Percentiles rank a stretch among this genome's conserved stretches.
These are phyloP conservation scores for Ceratocystis cubensis DNA, from an alignment of 2,329 filamentous ascomycete genomes.

Conservation along the genomic window DNA sequence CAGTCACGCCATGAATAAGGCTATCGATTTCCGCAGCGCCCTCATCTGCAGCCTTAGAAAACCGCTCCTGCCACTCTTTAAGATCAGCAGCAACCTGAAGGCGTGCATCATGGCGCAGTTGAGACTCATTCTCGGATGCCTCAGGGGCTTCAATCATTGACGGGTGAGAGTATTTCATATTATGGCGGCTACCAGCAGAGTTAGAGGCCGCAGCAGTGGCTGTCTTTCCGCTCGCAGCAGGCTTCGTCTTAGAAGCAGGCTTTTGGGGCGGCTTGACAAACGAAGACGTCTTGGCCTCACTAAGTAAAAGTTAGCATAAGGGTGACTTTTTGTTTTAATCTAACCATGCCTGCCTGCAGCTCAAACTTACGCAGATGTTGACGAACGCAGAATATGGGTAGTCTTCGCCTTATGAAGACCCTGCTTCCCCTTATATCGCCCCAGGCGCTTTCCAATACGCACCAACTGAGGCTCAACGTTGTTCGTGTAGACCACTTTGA, in stretches of 20 bases:
- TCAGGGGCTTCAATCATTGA: slow-evolving; percentile 34
- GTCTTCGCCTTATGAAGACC: slow-evolving; percentile 29
- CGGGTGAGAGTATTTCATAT: slow-evolving; percentile 20
- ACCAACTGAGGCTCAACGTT: slow-evolving; percentile 93
- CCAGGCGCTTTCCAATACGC: slow-evolving; percentile 80
- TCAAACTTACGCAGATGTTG: slow-evolving; percentile 23
- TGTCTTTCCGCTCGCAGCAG: slow-evolving; percentile 19
- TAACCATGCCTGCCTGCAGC: background rate
- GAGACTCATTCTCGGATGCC: slow-evolving; percentile 37
- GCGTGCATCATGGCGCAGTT: slow-evolving; percentile 45
- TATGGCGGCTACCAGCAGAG: slow-evolving; percentile 16
- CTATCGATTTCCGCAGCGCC: slow-evolving; percentile 62
- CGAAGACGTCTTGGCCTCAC: slow-evolving; percentile 16
- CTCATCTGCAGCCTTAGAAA: slow-evolving; percentile 72
- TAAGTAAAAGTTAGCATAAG: background rate
- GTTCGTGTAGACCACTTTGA: slow-evolving; percentile 70
- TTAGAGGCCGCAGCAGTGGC: slow-evolving; percentile 26
- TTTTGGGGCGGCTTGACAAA: slow-evolving; percentile 22
- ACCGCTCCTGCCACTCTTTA: slow-evolving; percentile 75
- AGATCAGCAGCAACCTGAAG: slow-evolving; percentile 67
- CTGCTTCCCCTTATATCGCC: slow-evolving; percentile 50
- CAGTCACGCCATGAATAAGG: slow-evolving; percentile 46
- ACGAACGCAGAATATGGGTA: slow-evolving; percentile 24
- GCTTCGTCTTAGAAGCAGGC: slow-evolving; percentile 23
- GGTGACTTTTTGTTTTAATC: background rate